Conservation (phyloP, 1,139 yeast genomes). For the Kluyveromyces marxianus region DNA sequence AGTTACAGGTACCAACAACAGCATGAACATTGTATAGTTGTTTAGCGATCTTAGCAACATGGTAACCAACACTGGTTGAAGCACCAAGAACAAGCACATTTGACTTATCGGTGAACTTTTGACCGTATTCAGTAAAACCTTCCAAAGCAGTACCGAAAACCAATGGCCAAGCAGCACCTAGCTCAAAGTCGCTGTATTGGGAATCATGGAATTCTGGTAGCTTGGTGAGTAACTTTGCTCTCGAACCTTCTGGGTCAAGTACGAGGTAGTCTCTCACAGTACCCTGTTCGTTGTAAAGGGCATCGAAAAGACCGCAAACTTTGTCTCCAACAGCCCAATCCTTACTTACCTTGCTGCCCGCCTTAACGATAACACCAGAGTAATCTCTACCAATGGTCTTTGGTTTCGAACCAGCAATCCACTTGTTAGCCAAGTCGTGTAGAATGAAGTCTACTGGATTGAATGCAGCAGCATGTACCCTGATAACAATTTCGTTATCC, state of each 20-base stretch:
- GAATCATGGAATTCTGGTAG: constrained; percentile 8
- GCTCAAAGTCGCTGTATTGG: constrained; percentile 15
- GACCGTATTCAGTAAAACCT: constrained; percentile 14
- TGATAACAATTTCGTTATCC: constrained; percentile 22
- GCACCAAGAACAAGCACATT: constrained; percentile 28
- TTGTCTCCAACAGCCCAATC: constrained; percentile 23
- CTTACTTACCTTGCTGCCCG: constrained; percentile 17
- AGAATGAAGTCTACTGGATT: constrained; percentile 25
- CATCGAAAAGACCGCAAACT: constrained; percentile 20
- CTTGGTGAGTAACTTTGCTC: constrained; percentile 14
- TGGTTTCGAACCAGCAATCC: constrained; percentile 10
- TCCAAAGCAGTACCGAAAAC: constrained; percentile 27
- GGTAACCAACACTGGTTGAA: constrained; percentile 26
- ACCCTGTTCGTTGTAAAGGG: constrained; percentile 19
- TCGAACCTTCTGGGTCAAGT: constrained; percentile 17
- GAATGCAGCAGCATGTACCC: constrained; percentile 25
- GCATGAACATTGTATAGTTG: constrained; percentile 22
- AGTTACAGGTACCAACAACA: constrained; percentile 40
- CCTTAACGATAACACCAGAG: constrained; percentile 23
- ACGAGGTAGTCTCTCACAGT: constrained; percentile 22
- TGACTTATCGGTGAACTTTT: constrained; percentile 18
- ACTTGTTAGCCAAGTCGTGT: constrained; percentile 12
- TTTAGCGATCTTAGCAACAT: constrained; percentile 27
- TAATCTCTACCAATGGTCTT: constrained; percentile 26
- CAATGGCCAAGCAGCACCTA: constrained; percentile 25